phyloP scores from a whole-genome alignment of 495 filamentous ascomycete species.

The Filosporella fistucella region DNA sequence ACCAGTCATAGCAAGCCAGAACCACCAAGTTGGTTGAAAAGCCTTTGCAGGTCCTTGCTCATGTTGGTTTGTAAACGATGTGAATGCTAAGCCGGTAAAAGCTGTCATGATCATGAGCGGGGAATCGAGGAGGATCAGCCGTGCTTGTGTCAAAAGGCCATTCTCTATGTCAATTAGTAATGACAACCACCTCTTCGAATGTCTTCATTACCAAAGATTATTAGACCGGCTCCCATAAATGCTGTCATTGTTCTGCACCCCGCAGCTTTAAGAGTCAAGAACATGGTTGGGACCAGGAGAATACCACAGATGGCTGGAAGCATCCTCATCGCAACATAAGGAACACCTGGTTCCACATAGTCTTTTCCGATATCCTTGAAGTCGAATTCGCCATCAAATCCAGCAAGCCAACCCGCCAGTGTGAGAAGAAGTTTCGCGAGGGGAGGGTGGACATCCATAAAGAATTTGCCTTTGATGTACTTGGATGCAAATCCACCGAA shows the following conservation, averaged over 20 bases:
- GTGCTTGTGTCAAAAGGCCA: slow-evolving; percentile 88
- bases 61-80: slow-evolving; percentile 92
- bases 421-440: slow-evolving; percentile 94
- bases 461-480: slow-evolving; percentile 97
- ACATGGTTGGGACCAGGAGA: slow-evolving; percentile 83
- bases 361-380: slow-evolving; percentile 99
- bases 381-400: slow-evolving; percentile 92
- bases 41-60: slow-evolving; percentile 85
- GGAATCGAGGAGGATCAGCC: slow-evolving; percentile 92
- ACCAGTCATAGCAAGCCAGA: slow-evolving; percentile 88
- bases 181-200: neutral
- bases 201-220: slow-evolving; percentile 74
- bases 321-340: slow-evolving; percentile 96
- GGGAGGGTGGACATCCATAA: slow-evolving; percentile 99
- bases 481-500: slow-evolving; percentile 98
- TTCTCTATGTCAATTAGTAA: slow-evolving; percentile 59
- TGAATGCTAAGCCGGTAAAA: slow-evolving; percentile 86
- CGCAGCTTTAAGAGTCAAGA: slow-evolving; percentile 85
- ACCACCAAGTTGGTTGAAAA: slow-evolving; percentile 91
- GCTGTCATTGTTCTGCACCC: slow-evolving; percentile 85
- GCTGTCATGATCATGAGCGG: slow-evolving; percentile 92
- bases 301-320: slow-evolving; percentile 87
- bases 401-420: slow-evolving; percentile 90
- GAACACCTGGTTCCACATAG: slow-evolving; percentile 89
- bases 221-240: slow-evolving; percentile 72